Percentiles rank a stretch among this genome's conserved stretches.
Conservation (phyloP, 2,329 filamentous ascomycete species). For the Calonectria henricotiae region DNA sequence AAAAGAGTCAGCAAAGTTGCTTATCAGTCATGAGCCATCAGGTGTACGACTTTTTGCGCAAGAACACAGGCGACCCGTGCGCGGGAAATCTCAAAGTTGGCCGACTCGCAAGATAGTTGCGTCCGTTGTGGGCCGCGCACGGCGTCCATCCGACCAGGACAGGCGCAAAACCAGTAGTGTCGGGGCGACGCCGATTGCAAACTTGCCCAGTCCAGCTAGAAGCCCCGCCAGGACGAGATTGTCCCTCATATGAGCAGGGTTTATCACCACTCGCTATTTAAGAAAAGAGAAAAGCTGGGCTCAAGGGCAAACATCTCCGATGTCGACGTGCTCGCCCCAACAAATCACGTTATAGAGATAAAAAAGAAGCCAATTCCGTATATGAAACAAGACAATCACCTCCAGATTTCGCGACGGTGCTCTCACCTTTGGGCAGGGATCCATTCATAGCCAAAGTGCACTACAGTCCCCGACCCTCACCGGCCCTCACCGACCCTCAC, state of each 20-base stretch:
- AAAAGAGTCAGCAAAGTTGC: background rate
- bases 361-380: slow-evolving; percentile 1
- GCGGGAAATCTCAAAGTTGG: slow-evolving; percentile 8
- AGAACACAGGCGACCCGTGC: slow-evolving; percentile 10
- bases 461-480: slow-evolving; percentile 2
- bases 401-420: background rate
- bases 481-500: slow-evolving; percentile 7
- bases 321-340: slow-evolving; percentile 33
- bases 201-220: slow-evolving; percentile 27
- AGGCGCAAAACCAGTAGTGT: slow-evolving; percentile 8
- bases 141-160: slow-evolving; percentile 6
- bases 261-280: slow-evolving; percentile 10
- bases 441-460: background rate
- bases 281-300: slow-evolving; percentile 3
- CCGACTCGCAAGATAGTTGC: slow-evolving; percentile 21
- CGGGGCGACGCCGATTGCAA: slow-evolving; percentile 12
- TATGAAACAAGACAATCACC: slow-evolving; percentile 10
- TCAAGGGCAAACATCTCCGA: background rate
- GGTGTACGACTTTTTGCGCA: background rate
- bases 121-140: slow-evolving; percentile 7
- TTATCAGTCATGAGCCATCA: slow-evolving; percentile 17
- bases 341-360: slow-evolving; percentile 33
- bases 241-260: slow-evolving; percentile 19
- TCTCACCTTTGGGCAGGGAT: slow-evolving; percentile 10
- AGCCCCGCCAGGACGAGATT: slow-evolving; percentile 10